Conservation (phyloP, 495 filamentous ascomycete species). For the Trypethelium eluteriae region DNA sequence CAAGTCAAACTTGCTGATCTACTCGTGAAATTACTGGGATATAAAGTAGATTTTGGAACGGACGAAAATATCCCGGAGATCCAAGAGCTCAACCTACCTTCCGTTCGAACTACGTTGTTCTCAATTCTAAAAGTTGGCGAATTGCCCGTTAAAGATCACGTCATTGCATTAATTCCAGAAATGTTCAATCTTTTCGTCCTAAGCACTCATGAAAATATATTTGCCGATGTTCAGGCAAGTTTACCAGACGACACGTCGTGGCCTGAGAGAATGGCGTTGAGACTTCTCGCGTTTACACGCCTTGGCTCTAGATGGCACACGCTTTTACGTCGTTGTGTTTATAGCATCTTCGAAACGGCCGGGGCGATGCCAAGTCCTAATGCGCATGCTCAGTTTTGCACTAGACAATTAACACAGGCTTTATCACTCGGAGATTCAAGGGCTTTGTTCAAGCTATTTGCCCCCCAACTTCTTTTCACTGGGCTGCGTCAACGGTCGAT, state of each 20-base stretch:
- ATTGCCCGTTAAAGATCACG: constrained; percentile 66
- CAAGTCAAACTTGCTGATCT: constrained; percentile 59
- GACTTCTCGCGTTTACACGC: constrained; percentile 64
- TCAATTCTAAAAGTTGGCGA: constrained; percentile 57
- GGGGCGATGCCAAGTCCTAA: constrained; percentile 55
- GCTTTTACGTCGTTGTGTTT: constrained; percentile 71
- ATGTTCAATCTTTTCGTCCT: constrained; percentile 75
- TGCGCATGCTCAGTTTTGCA: constrained; percentile 62
- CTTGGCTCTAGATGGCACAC: constrained; percentile 76
- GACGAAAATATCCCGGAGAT: constrained; percentile 22
- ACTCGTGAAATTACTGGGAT: constrained; percentile 57
- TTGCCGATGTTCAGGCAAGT: constrained; percentile 64
- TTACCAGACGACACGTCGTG: constrained; percentile 64
- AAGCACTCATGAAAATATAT: constrained; percentile 70
- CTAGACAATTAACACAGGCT: constrained; percentile 54
- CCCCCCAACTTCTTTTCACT: constrained; percentile 85
- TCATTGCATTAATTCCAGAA: constrained; percentile 58
- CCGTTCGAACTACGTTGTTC: constrained; percentile 68
- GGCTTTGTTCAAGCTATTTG: constrained; percentile 77
- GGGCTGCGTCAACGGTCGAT: constrained; percentile 63
- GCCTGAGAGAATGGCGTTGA: constrained; percentile 76
- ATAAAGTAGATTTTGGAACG: constrained; percentile 55
- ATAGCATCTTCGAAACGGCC: constrained; percentile 85
- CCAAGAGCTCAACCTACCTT: constrained; percentile 41
- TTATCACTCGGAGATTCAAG: constrained; percentile 56